A percentile compares a stretch with the other conserved stretches of the same genome.
Conservation (phyloP, 106 monocot species). For the Allium cepa region DNA sequence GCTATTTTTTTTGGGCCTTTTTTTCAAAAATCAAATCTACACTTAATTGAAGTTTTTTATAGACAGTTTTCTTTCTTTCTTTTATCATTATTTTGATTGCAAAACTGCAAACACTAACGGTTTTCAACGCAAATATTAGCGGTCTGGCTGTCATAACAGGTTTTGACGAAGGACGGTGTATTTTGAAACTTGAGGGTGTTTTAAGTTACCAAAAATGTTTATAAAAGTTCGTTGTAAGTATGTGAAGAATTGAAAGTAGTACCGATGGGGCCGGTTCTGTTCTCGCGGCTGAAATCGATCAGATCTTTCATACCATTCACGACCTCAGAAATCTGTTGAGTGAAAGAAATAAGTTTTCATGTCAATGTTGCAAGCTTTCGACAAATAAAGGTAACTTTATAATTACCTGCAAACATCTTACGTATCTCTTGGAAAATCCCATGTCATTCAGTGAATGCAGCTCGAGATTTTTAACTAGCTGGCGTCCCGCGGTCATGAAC, state of each 20-base stretch:
- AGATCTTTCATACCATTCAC: conserved; percentile 97
- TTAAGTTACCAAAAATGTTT: neutral
- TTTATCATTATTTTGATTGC: neutral
- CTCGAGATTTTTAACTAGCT: conserved; percentile 56
- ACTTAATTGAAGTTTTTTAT: neutral
- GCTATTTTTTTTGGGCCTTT: neutral
- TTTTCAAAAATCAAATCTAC: neutral
- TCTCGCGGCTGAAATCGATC: conserved; percentile 68
- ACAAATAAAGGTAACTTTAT: neutral
- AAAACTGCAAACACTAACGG: neutral
- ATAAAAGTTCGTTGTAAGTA: neutral
- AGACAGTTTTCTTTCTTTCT: too few species aligned
- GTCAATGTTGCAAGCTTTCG: neutral
- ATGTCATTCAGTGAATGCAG: conserved; percentile 61
- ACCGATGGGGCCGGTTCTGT: conserved; percentile 89
- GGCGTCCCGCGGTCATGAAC: conserved; percentile 49
- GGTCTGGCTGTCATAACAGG: neutral
- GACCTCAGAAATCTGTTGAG: conserved; percentile 90
- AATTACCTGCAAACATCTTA: conserved; percentile 59
- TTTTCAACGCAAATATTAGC: neutral
- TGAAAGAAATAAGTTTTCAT: neutral
- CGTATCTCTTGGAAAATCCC: conserved; percentile 73
- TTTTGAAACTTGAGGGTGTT: too few species aligned
- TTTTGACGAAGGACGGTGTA: neutral
- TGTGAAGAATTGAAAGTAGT: conserved; percentile 8